These are phyloP conservation scores for Colletotrichum falcatum DNA, from an alignment of 2,329 filamentous ascomycete species.

Conservation along the genomic window DNA sequence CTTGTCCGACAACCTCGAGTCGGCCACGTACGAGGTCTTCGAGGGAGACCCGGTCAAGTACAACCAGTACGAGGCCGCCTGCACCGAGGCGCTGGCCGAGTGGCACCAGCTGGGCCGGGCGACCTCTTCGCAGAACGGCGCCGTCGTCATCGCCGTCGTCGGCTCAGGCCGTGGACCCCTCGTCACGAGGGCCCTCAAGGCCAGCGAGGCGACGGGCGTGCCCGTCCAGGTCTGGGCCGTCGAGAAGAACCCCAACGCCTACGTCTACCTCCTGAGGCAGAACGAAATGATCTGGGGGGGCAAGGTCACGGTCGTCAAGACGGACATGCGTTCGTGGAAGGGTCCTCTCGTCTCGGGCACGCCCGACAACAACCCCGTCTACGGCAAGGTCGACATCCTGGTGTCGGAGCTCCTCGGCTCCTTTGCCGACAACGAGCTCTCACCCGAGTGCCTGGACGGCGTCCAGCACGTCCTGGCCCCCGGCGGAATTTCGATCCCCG, in stretches of 20 bases:
- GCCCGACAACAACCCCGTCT: slow-evolving; percentile 57
- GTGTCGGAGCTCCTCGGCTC: slow-evolving; percentile 95
- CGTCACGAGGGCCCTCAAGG: slow-evolving; percentile 86
- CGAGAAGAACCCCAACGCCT: slow-evolving; percentile 98
- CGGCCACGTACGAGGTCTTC: slow-evolving; percentile 97
- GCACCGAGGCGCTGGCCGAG: slow-evolving; percentile 82
- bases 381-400: slow-evolving; percentile 86
- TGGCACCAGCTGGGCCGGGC: slow-evolving; percentile 80
- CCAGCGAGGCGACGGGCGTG: slow-evolving; percentile 81
- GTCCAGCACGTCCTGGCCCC: slow-evolving; percentile 88
- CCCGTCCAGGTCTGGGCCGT: slow-evolving; percentile 89
- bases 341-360: slow-evolving; percentile 72
- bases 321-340: slow-evolving; percentile 97
- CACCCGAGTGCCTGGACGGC: slow-evolving; percentile 94
- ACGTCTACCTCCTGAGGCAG: slow-evolving; percentile 89
- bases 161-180: slow-evolving; percentile 93
- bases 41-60: slow-evolving; percentile 99
- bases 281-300: slow-evolving; percentile 86
- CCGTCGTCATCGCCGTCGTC: slow-evolving; percentile 89
- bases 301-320: slow-evolving; percentile 88
- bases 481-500: slow-evolving; percentile 92
- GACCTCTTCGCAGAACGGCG: slow-evolving; percentile 76
- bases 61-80: slow-evolving; percentile 90
- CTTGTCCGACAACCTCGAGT: slow-evolving; percentile 95
- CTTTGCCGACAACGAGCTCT: slow-evolving; percentile 97